Conservation (phyloP, 768 basidiomycete genomes). For the Boletus coccyginus region DNA sequence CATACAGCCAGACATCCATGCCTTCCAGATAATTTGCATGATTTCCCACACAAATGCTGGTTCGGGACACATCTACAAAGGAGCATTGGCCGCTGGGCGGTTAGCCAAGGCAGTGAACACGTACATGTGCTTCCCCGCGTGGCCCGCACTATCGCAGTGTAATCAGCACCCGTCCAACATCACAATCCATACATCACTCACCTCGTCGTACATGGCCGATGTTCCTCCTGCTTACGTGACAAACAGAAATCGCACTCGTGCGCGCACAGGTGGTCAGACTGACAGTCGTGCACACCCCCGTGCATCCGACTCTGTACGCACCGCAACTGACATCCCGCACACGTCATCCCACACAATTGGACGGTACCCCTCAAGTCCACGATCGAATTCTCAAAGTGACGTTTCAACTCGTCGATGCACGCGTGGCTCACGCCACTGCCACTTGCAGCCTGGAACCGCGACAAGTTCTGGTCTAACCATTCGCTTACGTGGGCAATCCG, state of each 20-base stretch:
- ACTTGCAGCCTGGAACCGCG: constrained; percentile 39
- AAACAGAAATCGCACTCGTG: constrained; percentile 42
- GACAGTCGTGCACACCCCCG: constrained; percentile 46
- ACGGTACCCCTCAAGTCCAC: constrained; percentile 46
- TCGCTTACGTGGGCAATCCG: constrained; percentile 46
- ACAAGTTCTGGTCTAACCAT: constrained; percentile 51
- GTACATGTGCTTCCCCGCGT: constrained; percentile 54
- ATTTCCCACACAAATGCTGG: constrained; percentile 53
- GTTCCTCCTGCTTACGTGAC: constrained; percentile 27
- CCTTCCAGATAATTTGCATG: constrained; percentile 44
- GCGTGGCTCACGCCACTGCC: constrained; percentile 29
- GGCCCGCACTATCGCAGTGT: constrained; percentile 48
- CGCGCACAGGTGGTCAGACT: constrained; percentile 46
- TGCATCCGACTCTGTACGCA: constrained; percentile 50
- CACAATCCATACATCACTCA: constrained; percentile 27
- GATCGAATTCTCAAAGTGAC: constrained; percentile 40
- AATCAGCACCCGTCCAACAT: background rate
- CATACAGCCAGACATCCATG: constrained; percentile 53
- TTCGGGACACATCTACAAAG: constrained; percentile 48
- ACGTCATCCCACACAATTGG: constrained; percentile 49
- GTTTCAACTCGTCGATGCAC: constrained; percentile 42
- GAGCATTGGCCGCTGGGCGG: background rate
- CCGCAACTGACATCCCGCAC: constrained; percentile 44
- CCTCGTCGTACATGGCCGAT: constrained; percentile 44
- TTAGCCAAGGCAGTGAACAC: constrained; percentile 2